These are phyloP conservation scores for Vinca minor DNA, from an alignment of 257 asterid species.

Conservation along the genomic window DNA sequence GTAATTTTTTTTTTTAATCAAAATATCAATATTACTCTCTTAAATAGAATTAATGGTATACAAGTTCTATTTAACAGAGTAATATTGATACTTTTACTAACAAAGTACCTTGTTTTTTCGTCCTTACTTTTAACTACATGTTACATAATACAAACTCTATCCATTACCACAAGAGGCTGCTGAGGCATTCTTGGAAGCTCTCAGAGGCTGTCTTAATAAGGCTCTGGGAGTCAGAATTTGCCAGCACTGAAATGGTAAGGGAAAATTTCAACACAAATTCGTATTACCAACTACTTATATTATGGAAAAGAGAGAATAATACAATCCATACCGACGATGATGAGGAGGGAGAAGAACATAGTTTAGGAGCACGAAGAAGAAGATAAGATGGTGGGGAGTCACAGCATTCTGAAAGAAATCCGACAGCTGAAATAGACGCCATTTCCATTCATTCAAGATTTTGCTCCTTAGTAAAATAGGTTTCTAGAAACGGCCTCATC, in stretches of 20 bases:
- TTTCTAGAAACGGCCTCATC: slow-evolving; percentile 36
- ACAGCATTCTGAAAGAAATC: slow-evolving; percentile 22
- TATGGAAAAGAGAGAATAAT: background rate
- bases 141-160: too few relatives aligned
- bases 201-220: slow-evolving; percentile 1
- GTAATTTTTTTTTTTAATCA: too few relatives aligned
- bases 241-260: slow-evolving; percentile 13
- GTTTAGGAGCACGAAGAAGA: slow-evolving; percentile 1
- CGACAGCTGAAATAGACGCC: slow-evolving; percentile 45
- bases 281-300: too few relatives aligned
- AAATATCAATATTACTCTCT: too few relatives aligned
- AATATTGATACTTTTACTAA: too few relatives aligned
- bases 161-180: slow-evolving; percentile 1
- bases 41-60: too few relatives aligned
- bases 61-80: too few relatives aligned
- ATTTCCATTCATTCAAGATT: slow-evolving; percentile 17
- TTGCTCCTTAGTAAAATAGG: background rate
- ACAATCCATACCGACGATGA: slow-evolving; percentile 9
- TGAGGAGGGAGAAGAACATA: slow-evolving; percentile 13
- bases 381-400: slow-evolving; percentile 19
- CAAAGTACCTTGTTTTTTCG: too few relatives aligned
- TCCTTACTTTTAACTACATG: too few relatives aligned
- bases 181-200: background rate
- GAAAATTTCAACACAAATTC: background rate
- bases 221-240: background rate